Evolutionary conservation across 257 asterid genomes (phyloP), one percentile per base, ranked within the genome.

Genomic region (Scutellaria barbata): DNA sequence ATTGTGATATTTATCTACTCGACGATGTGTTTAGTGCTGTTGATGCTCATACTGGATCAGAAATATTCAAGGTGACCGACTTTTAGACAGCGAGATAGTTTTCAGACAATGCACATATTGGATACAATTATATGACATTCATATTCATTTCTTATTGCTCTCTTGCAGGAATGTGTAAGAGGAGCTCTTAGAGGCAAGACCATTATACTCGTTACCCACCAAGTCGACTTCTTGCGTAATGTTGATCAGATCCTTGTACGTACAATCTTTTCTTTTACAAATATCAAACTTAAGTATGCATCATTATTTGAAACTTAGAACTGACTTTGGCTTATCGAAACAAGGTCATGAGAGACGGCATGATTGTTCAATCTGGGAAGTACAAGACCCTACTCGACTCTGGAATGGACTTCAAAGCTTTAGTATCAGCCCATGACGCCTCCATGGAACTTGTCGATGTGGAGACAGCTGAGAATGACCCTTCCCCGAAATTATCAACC

Each of bases 1-100:
- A 95, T 64, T 85, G 92, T 33, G 99, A 95, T 72, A 81, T 92
- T 54, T 95, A 92, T 79, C 85, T 95, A 25, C 97, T 95, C 3
- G 99, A 95, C 60, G 98, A 95, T 68, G 91, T 92, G 1, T 95
- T 95, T 69, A 92, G 98, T 53, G 99, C 99, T 0, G 98, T 95
- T 18, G 99, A 95, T 85, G 99, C 98, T 72, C 99, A 95, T 77
- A 95, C 99, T 5, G 99, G 99, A 20, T 88, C 99, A 1, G 96
- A 92, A 37, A 89, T 95, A 76, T 95, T 95, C 83, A 95, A 89
- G 98, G 98, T 87, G 58, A 67, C 48, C 25, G 10, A 1, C 58
- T 69, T 53, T 12, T 16, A 2, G 8, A 11, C 42, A 7, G 10
- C 33, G 41, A 2, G 17, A 30, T 43, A 11, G 22, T 3, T 5